These are phyloP conservation scores for Orbilia javanica DNA, from an alignment of 2,329 filamentous ascomycete species.

Conservation along the genomic window DNA sequence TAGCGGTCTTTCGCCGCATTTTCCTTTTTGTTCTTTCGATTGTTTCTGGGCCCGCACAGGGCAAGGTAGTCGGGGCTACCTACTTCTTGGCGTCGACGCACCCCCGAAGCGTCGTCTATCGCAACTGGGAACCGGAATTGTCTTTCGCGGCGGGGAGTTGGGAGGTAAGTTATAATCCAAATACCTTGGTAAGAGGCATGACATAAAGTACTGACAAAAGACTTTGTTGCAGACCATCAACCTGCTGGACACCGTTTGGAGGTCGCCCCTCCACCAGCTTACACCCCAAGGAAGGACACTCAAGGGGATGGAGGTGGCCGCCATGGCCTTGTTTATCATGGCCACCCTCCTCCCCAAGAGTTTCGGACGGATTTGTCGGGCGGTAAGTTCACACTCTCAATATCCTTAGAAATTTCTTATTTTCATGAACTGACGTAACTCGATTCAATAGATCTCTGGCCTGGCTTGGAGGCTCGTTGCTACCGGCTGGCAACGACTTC, in stretches of 20 bases:
- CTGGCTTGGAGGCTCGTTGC: not conserved
- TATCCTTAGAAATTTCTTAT: not conserved
- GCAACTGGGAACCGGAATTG: conserved; percentile 1
- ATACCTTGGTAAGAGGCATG: not conserved
- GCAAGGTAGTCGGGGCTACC: conserved; percentile 13
- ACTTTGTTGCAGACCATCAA: not conserved
- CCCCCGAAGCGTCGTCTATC: conserved; percentile 19
- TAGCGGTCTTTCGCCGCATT: conserved; percentile 10
- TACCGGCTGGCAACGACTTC: not conserved
- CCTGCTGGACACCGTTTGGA: conserved; percentile 4
- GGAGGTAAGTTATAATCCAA: not conserved
- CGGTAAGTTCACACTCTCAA: not conserved
- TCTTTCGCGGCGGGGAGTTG: not conserved
- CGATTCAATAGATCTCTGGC: conserved; percentile 2
- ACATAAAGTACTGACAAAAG: not conserved
- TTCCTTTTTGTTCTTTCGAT: not conserved
- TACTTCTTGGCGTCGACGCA: conserved; percentile 21
- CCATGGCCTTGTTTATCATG: not conserved
- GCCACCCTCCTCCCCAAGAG: conserved; percentile 1
- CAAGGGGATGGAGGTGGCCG: conserved; percentile 12
- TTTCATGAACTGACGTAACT: not conserved
- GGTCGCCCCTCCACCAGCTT: conserved; percentile 8
- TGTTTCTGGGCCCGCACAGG: not conserved
- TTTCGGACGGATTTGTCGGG: not conserved
- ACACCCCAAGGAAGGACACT: not conserved